These are phyloP conservation scores for Lachancea fermentati DNA, from an alignment of 805 yeast genomes.

Conservation along the genomic window DNA sequence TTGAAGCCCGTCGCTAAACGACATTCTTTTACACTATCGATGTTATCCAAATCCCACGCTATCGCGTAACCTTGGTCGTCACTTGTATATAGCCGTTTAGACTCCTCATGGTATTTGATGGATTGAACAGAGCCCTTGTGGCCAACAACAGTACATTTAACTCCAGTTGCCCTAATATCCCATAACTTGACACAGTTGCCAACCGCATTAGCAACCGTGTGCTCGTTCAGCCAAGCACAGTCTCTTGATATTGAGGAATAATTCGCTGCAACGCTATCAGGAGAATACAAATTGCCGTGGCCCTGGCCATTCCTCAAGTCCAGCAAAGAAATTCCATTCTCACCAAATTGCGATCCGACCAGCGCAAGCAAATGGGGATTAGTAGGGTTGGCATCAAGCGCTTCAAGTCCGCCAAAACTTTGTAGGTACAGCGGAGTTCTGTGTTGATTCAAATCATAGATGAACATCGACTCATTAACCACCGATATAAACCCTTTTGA, in stretches of 20 bases:
- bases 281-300: conserved; percentile 18
- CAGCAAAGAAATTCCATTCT: conserved; percentile 66
- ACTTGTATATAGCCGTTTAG: conserved; percentile 16
- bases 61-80: conserved; percentile 21
- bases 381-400: conserved; percentile 31
- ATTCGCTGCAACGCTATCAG: conserved; percentile 13
- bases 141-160: conserved; percentile 18
- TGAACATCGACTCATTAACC: conserved; percentile 63
- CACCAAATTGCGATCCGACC: conserved; percentile 55
- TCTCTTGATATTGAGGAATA: conserved; percentile 11
- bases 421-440: conserved; percentile 23
- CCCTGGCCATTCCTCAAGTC: conserved; percentile 49
- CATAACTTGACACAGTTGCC: conserved; percentile 22
- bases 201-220: conserved; percentile 17
- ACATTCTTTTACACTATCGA: conserved; percentile 15
- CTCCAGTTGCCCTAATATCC: conserved; percentile 22
- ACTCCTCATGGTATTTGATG: conserved; percentile 10
- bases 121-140: conserved; percentile 22
- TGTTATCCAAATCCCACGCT: conserved; percentile 25
- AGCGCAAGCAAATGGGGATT: conserved; percentile 44
- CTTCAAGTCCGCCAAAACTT: conserved; percentile 21
- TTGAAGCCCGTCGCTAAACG: conserved; percentile 20
- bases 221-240: conserved; percentile 23
- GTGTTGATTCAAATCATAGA: conserved; percentile 65
- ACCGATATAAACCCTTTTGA: conserved; percentile 46